Conservation (phyloP, 1,284 basidiomycete species). For the Trichosporon coremiiforme region DNA sequence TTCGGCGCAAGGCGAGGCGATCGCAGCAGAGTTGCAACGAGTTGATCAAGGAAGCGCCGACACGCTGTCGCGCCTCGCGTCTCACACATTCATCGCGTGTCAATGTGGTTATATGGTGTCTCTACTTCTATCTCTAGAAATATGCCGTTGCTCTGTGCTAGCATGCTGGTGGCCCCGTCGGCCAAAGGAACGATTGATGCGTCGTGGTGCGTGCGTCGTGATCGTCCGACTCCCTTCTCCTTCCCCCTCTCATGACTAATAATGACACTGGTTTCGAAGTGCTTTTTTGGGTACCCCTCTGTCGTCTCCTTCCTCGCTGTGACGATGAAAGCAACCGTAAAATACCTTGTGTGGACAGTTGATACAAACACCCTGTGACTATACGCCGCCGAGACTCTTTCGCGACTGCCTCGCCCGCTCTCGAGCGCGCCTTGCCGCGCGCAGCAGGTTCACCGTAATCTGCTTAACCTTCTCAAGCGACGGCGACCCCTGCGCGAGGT, state of each 20-base stretch:
- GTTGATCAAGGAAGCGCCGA: too few relatives aligned
- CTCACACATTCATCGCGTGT: constrained; percentile 9
- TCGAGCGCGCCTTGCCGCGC: constrained; percentile 47
- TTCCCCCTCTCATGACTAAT: neutral
- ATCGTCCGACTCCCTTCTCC: neutral
- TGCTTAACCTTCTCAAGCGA: constrained; percentile 39
- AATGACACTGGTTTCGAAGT: neutral
- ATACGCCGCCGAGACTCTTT: constrained; percentile 31
- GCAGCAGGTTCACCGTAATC: constrained; percentile 42
- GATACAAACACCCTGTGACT: neutral
- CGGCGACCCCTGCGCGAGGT: constrained; percentile 46
- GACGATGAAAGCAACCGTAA: constrained; percentile 1
- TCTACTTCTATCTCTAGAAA: constrained; percentile 16
- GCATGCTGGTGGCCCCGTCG: neutral
- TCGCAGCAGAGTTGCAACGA: too few relatives aligned
- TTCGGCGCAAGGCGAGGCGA: too few relatives aligned
- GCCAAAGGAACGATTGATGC: neutral
- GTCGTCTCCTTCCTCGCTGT: neutral
- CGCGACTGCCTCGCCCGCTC: constrained; percentile 37
- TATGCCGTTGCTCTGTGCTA: neutral
- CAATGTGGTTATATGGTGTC: constrained; percentile 18
- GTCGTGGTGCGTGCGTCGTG: neutral
- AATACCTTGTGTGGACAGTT: constrained; percentile 5
- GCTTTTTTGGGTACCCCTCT: neutral
- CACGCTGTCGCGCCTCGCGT: too few relatives aligned